phyloP scores from a whole-genome alignment of 2,329 filamentous ascomycete genomes.

The Annulohypoxylon truncatum region DNA sequence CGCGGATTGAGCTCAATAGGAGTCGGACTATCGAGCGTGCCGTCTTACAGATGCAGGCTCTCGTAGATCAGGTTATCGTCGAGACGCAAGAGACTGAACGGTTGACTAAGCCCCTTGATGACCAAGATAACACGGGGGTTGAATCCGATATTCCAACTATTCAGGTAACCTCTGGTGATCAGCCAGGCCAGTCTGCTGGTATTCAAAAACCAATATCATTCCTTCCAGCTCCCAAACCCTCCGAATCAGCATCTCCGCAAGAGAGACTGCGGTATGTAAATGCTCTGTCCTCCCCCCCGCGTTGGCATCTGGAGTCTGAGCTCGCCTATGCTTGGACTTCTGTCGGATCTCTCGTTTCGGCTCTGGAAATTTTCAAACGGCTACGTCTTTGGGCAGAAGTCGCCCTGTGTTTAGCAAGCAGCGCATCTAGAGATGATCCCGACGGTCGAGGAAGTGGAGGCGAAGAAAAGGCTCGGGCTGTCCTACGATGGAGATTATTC shows the following conservation, averaged over 20 bases:
- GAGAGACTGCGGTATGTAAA: slow-evolving; percentile 87
- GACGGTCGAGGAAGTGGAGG: slow-evolving; percentile 65
- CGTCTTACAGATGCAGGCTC: slow-evolving; percentile 90
- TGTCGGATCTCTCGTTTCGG: slow-evolving; percentile 87
- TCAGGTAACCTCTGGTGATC: slow-evolving; percentile 55
- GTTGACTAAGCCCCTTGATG: slow-evolving; percentile 41
- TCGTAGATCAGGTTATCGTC: slow-evolving; percentile 94
- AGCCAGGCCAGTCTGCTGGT: slow-evolving; percentile 25
- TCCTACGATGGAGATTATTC: slow-evolving; percentile 84
- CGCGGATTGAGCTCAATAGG: slow-evolving; percentile 87
- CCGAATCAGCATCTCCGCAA: slow-evolving; percentile 81
- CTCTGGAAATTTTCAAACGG: slow-evolving; percentile 94
- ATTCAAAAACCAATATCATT: slow-evolving; percentile 75
- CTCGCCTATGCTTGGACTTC: slow-evolving; percentile 92
- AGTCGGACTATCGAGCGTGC: slow-evolving; percentile 90
- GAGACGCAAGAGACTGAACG: slow-evolving; percentile 66
- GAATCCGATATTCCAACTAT: slow-evolving; percentile 59
- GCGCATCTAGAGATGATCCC: slow-evolving; percentile 67
- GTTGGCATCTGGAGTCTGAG: slow-evolving; percentile 96
- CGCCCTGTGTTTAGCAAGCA: slow-evolving; percentile 83
- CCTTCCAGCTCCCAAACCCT: slow-evolving; percentile 78
- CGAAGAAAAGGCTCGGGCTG: slow-evolving; percentile 82
- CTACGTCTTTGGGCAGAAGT: slow-evolving; percentile 95
- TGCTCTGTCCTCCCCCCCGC: slow-evolving; percentile 82
- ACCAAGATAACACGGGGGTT: slow-evolving; percentile 36